These are phyloP conservation scores for Albugo candida DNA, from an alignment of 352 stramenopile species.

Conservation along the genomic window DNA sequence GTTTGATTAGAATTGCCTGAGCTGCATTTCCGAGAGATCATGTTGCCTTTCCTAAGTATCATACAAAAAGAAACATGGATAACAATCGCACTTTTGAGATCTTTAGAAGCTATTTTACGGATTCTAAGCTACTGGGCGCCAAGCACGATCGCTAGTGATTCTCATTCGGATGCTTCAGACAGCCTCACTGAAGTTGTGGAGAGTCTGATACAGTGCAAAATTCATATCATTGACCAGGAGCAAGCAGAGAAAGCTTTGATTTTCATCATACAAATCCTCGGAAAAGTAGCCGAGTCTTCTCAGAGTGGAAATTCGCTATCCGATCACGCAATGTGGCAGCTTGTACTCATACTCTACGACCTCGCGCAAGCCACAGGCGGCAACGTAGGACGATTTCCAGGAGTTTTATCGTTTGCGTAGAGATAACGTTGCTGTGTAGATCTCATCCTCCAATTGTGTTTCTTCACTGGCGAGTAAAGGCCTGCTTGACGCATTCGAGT, in stretches of 20 bases:
- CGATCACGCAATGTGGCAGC: conserved; percentile 85
- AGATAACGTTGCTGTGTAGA: no score
- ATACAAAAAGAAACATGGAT: conserved; percentile 70
- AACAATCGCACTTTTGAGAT: conserved; percentile 3
- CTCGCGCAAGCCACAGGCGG: conserved; percentile 18
- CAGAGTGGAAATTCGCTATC: conserved; percentile 60
- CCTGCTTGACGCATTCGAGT: conserved; percentile 35
- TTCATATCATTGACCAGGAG: conserved; percentile 84
- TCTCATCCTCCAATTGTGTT: conserved; percentile 15
- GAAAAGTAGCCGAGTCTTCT: conserved; percentile 81
- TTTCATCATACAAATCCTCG: conserved; percentile 86
- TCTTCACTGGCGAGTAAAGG: conserved; percentile 39
- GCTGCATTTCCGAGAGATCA: conserved; percentile 27
- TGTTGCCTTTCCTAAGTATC: conserved; percentile 90
- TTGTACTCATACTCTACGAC: conserved; percentile 90
- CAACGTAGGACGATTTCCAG: no score
- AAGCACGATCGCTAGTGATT: neutral
- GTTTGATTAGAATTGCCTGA: conserved; percentile 25
- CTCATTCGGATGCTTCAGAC: conserved; percentile 9
- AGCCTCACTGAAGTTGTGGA: conserved; percentile 76
- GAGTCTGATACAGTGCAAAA: conserved; percentile 84
- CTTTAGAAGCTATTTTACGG: conserved; percentile 88
- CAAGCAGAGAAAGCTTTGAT: conserved; percentile 83
- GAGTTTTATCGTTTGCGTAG: no score
- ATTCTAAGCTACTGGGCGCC: conserved; percentile 75